These are phyloP conservation scores for Malassezia yamatoensis DNA, from an alignment of 1,284 basidiomycete genomes.

Conservation along the genomic window DNA sequence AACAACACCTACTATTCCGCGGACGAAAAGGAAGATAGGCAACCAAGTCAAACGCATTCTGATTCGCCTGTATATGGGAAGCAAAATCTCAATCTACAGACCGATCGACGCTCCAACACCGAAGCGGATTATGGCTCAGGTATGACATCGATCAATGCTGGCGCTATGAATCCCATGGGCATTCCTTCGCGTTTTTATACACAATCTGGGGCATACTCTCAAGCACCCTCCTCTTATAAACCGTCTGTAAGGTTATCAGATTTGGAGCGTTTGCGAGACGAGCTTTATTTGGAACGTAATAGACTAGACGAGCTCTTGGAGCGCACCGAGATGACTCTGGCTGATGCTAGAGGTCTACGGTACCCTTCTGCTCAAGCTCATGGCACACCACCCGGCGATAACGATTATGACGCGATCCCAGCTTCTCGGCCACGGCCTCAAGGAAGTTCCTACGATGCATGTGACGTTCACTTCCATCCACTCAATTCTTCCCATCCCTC, in stretches of 20 bases:
- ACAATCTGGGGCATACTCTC: neutral
- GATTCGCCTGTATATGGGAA: neutral
- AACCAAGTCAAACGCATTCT: neutral
- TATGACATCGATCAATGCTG: neutral
- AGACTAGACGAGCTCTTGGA: slow-evolving; percentile 32
- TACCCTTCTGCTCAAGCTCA: neutral
- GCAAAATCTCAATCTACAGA: neutral
- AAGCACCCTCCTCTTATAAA: neutral
- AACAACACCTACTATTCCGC: neutral
- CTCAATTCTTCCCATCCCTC: neutral
- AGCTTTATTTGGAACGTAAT: slow-evolving; percentile 31
- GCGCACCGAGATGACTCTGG: slow-evolving; percentile 30
- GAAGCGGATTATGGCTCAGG: neutral
- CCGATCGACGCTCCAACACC: neutral
- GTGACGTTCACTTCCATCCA: neutral
- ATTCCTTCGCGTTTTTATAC: slow-evolving; percentile 5
- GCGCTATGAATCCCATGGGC: neutral
- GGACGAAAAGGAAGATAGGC: neutral
- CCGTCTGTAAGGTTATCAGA: slow-evolving; percentile 11
- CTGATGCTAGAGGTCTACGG: slow-evolving; percentile 16
- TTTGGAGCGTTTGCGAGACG: slow-evolving; percentile 32
- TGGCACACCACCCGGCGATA: neutral
- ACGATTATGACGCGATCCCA: neutral
- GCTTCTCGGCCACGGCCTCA: neutral
- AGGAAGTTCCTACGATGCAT: no score